phyloP scores from a whole-genome alignment of 2,329 filamentous ascomycete genomes.

The Ascochyta rabiei region DNA sequence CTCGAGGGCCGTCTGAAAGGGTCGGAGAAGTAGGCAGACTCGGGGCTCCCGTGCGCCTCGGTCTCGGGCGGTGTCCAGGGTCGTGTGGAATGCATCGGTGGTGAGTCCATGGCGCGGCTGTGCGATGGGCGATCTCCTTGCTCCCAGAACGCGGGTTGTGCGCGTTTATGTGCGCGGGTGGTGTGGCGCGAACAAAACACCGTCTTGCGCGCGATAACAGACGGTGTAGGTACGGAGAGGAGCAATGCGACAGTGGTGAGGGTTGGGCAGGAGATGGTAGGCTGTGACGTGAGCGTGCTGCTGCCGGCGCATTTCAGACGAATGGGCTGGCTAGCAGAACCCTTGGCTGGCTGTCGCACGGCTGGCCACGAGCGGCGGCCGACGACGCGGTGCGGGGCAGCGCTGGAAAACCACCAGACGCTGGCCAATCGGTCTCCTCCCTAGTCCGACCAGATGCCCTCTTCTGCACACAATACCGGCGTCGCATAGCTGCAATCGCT shows the following conservation, averaged over 20 bases:
- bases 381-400: slow-evolving; percentile 5
- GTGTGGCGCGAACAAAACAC: slow-evolving; percentile 1
- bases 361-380: background rate
- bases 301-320: slow-evolving; percentile 7
- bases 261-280: slow-evolving; percentile 6
- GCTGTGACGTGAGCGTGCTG: slow-evolving; percentile 18
- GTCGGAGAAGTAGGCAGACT: slow-evolving; percentile 31
- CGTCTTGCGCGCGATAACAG: slow-evolving; percentile 5
- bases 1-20: slow-evolving; percentile 22
- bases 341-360: background rate
- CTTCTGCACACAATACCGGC: background rate
- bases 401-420: slow-evolving; percentile 5
- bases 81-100: slow-evolving; percentile 27
- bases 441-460: background rate
- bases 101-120: slow-evolving; percentile 29
- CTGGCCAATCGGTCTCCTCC: background rate
- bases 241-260: slow-evolving; percentile 14
- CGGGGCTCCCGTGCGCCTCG: slow-evolving; percentile 20
- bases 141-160: slow-evolving; percentile 5
- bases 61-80: slow-evolving; percentile 43
- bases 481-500: background rate
- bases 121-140: slow-evolving; percentile 16
- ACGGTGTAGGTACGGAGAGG: background rate
- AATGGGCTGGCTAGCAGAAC: background rate
- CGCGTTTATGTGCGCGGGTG: slow-evolving; percentile 15